Evolutionary conservation across 2,329 filamentous ascomycete genomes (phyloP).

Genomic region (Diaporthe capsici): DNA sequence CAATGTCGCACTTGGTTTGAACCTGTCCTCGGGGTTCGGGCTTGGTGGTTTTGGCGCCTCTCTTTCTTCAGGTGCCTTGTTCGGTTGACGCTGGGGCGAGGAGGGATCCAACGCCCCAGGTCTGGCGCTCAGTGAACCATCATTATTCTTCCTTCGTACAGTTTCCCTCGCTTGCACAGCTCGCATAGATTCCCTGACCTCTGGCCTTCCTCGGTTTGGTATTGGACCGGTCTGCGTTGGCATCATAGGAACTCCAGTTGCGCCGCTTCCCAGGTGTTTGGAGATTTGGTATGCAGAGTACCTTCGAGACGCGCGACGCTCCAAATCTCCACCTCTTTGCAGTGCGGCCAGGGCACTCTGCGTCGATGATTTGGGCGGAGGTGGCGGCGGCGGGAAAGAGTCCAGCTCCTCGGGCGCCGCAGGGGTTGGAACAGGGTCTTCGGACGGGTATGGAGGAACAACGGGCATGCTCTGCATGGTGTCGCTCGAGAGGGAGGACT

Average conservation of each 20-base stretch:
- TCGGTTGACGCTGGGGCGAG: constrained; percentile 72
- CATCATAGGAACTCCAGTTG: constrained; percentile 88
- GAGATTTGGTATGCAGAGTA: constrained; percentile 98
- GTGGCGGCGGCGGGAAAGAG: constrained; percentile 80
- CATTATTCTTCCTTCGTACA: constrained; percentile 61
- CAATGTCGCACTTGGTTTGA: constrained; percentile 69
- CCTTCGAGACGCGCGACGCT: constrained; percentile 90
- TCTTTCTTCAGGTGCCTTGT: constrained; percentile 75
- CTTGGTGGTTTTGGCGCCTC: constrained; percentile 54
- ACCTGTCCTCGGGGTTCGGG: constrained; percentile 77
- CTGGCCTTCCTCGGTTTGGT: constrained; percentile 84
- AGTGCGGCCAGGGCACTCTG: constrained; percentile 92
- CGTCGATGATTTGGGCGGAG: constrained; percentile 84
- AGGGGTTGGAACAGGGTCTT: constrained; percentile 63
- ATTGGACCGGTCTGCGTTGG: constrained; percentile 86
- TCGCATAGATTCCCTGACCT: constrained; percentile 87
- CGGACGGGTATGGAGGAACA: constrained; percentile 78
- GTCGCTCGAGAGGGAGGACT: constrained; percentile 79
- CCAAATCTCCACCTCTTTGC: constrained; percentile 91
- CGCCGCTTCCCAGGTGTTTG: constrained; percentile 87
- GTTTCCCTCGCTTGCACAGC: constrained; percentile 70
- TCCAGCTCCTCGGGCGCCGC: constrained; percentile 64
- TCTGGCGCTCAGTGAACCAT: constrained; percentile 58
- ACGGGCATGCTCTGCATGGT: constrained; percentile 83
- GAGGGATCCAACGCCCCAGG: constrained; percentile 60